phyloP scores from a whole-genome alignment of 2,329 filamentous ascomycete species.

The Xenosphaeropsis pyriputrescens region DNA sequence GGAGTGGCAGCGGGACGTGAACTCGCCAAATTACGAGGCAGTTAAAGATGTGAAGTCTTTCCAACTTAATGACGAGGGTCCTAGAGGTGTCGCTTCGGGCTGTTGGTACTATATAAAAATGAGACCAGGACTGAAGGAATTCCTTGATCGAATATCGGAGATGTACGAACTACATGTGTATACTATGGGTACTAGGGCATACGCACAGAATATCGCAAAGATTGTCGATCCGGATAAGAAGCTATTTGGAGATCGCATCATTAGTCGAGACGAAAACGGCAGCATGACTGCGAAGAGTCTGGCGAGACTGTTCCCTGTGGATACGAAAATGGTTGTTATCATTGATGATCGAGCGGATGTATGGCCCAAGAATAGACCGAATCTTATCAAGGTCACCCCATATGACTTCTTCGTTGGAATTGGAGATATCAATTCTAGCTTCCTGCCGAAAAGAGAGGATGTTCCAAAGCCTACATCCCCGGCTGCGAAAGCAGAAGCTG shows the following conservation, averaged over 20 bases:
- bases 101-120: slow-evolving; percentile 98
- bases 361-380: slow-evolving; percentile 79
- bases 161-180: slow-evolving; percentile 96
- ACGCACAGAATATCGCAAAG: slow-evolving; percentile 79
- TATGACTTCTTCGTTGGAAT: slow-evolving; percentile 98
- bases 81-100: slow-evolving; percentile 50
- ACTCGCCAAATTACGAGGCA: slow-evolving; percentile 81
- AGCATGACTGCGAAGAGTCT: slow-evolving; percentile 84
- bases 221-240: slow-evolving; percentile 85
- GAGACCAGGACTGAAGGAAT: slow-evolving; percentile 71
- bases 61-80: slow-evolving; percentile 75
- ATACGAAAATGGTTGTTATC: slow-evolving; percentile 98
- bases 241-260: slow-evolving; percentile 85
- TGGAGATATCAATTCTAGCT: slow-evolving; percentile 96
- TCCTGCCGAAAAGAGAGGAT: slow-evolving; percentile 66
- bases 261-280: slow-evolving; percentile 93
- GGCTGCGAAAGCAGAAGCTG: slow-evolving; percentile 8
- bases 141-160: slow-evolving; percentile 62
- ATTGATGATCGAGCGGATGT: slow-evolving; percentile 96
- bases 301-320: slow-evolving; percentile 83
- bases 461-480: slow-evolving; percentile 17
- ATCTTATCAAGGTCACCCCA: slow-evolving; percentile 85
- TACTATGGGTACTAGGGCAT: slow-evolving; percentile 97
- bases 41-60: slow-evolving; percentile 83
- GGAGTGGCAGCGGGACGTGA: slow-evolving; percentile 83